Evolutionary conservation across 768 basidiomycete genomes (phyloP).

Genomic region (Boletales sp.): DNA sequence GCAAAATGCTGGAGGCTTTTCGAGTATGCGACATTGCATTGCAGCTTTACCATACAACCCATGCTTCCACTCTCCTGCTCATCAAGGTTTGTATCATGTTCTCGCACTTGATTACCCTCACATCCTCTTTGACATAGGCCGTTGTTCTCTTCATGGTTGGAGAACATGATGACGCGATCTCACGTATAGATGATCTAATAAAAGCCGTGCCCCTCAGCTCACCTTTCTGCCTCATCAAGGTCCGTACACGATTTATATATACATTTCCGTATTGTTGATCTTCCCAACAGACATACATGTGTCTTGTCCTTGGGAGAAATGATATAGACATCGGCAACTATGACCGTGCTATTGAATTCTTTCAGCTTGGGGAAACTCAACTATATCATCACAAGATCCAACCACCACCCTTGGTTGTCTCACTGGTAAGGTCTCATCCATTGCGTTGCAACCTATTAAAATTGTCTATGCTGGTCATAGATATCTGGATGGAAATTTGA

Average conservation of each 20-base stretch:
- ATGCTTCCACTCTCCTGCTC: not conserved
- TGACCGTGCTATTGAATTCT: not conserved
- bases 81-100: not conserved
- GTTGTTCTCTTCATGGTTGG: not conserved
- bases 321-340: not conserved
- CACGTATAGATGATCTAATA: not conserved
- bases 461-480: not conserved
- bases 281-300: slow-evolving; percentile 5
- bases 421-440: not conserved
- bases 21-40: slow-evolving; percentile 1
- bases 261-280: not conserved
- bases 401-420: not conserved
- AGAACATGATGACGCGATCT: not conserved
- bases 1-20: not conserved
- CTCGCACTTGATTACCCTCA: not conserved
- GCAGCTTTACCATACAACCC: not conserved
- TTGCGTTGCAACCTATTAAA: too few relatives aligned
- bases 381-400: not conserved
- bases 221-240: not conserved
- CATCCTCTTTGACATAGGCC: not conserved
- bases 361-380: not conserved
- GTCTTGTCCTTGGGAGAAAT: slow-evolving; percentile 2
- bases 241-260: not conserved
- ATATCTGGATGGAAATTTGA: slow-evolving; percentile 10
- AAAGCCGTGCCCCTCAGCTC: not conserved